Percentiles rank a stretch among this genome's conserved stretches.
Conservation (phyloP, 2,329 filamentous ascomycete species). For the Aspergillus vadensis region DNA sequence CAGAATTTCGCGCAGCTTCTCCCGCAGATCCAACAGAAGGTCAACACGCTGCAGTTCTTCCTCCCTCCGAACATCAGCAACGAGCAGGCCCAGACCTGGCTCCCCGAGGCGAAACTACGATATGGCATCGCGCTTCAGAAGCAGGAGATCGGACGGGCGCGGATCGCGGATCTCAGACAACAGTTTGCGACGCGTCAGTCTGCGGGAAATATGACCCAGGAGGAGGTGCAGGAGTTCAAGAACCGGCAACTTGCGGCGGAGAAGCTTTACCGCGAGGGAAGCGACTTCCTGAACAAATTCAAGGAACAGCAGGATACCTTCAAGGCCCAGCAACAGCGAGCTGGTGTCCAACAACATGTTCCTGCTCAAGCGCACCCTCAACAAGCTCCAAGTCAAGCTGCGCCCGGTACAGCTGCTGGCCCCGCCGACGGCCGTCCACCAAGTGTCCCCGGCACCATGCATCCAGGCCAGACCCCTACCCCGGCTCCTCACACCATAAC, state of each 20-base stretch:
- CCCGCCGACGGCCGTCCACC: conserved; percentile 25
- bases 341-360: conserved; percentile 21
- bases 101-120: conserved; percentile 49
- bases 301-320: conserved; percentile 52
- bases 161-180: conserved; percentile 45
- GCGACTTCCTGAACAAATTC: conserved; percentile 51
- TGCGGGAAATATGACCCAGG: conserved; percentile 42
- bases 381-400: conserved; percentile 20
- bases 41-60: conserved; percentile 48
- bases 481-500: conserved; percentile 51
- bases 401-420: conserved; percentile 23
- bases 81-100: conserved; percentile 48
- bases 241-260: conserved; percentile 44
- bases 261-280: conserved; percentile 47
- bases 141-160: conserved; percentile 49
- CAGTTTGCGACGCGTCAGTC: conserved; percentile 42
- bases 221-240: conserved; percentile 48
- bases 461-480: conserved; percentile 37
- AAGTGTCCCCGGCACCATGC: conserved; percentile 30
- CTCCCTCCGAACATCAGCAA: conserved; percentile 49
- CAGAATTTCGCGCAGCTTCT: conserved; percentile 46
- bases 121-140: conserved; percentile 53
- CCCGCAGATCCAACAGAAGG: conserved; percentile 50
- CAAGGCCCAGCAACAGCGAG: conserved; percentile 39
- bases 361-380: conserved; percentile 22